A percentile compares a stretch with the other conserved stretches of the same genome.
Conservation (phyloP, 495 filamentous ascomycete species). For the Penicillium mononematosum region DNA sequence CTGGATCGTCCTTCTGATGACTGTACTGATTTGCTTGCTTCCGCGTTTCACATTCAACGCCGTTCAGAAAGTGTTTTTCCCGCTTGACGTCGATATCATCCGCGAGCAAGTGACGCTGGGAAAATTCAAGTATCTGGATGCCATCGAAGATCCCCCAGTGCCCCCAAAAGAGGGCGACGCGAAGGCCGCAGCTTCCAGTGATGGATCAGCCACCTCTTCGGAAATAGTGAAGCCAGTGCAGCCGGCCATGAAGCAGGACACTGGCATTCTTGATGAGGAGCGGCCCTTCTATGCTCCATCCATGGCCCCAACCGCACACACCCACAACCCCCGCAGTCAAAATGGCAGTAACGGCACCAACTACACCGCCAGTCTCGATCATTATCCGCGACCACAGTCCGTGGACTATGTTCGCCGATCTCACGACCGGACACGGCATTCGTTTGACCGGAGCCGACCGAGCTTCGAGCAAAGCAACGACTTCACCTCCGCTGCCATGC, state of each 20-base stretch:
- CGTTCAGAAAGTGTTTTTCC: conserved; percentile 89
- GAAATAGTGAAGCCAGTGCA: conserved; percentile 64
- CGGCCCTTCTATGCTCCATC: conserved; percentile 91
- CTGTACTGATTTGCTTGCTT: conserved; percentile 73
- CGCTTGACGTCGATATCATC: conserved; percentile 91
- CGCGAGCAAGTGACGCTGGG: conserved; percentile 85
- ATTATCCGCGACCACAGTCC: conserved; percentile 47
- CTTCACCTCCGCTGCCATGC: conserved; percentile 82
- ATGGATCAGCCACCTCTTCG: conserved; percentile 56
- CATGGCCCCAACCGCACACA: conserved; percentile 68
- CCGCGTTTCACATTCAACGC: conserved; percentile 84
- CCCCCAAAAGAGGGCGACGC: conserved; percentile 27
- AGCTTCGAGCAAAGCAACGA: conserved; percentile 86
- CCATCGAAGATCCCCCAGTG: conserved; percentile 41
- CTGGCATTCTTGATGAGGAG: conserved; percentile 73
- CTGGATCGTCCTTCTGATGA: conserved; percentile 78
- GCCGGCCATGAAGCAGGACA: conserved; percentile 53
- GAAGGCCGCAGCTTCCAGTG: conserved; percentile 31
- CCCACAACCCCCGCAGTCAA: conserved; percentile 79
- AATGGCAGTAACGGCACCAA: conserved; percentile 94
- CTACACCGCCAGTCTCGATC: conserved; percentile 67
- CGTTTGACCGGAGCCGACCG: conserved; percentile 52
- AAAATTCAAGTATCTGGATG: conserved; percentile 69
- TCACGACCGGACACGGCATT: conserved; percentile 69
- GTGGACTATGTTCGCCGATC: conserved; percentile 72